A percentile compares a stretch with the other conserved stretches of the same genome.
These are phyloP conservation scores for Trametes cubensis DNA, from an alignment of 768 basidiomycete species.

Conservation along the genomic window DNA sequence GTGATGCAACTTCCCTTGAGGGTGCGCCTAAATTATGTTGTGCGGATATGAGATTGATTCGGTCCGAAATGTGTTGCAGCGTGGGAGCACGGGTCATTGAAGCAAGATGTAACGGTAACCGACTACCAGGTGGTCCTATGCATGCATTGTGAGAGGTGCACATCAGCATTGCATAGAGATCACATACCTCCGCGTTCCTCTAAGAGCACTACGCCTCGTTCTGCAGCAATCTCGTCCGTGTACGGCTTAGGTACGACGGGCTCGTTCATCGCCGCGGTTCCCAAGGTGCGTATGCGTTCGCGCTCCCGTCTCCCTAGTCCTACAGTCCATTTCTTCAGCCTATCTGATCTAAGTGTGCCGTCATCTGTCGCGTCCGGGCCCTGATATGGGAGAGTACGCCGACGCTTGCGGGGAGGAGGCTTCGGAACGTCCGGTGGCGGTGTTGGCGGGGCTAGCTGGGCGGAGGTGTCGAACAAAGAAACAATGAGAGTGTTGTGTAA, in stretches of 20 bases:
- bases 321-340: conserved; percentile 76
- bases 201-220: conserved; percentile 67
- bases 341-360: conserved; percentile 56
- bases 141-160: neutral
- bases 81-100: conserved; percentile 74
- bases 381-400: conserved; percentile 71
- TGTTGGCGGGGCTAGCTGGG: conserved; percentile 66
- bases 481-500: conserved; percentile 85
- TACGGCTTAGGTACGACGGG: conserved; percentile 46
- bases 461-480: conserved; percentile 79
- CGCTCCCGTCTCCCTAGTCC: conserved; percentile 74
- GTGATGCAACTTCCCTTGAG: conserved; percentile 60
- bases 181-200: conserved; percentile 65
- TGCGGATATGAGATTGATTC: conserved; percentile 79
- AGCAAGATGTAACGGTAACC: conserved; percentile 72
- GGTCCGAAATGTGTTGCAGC: conserved; percentile 74
- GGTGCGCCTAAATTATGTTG: conserved; percentile 72
- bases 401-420: conserved; percentile 66
- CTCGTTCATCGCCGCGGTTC: conserved; percentile 45
- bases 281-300: conserved; percentile 62
- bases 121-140: conserved; percentile 70
- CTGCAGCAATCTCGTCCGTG: conserved; percentile 69
- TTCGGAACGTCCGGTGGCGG: conserved; percentile 67
- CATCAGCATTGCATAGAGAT: neutral
- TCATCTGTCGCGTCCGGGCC: conserved; percentile 59